Evolutionary conservation across 208 protist genomes (phyloP).

Genomic region (Trypanosoma grayi): DNA sequence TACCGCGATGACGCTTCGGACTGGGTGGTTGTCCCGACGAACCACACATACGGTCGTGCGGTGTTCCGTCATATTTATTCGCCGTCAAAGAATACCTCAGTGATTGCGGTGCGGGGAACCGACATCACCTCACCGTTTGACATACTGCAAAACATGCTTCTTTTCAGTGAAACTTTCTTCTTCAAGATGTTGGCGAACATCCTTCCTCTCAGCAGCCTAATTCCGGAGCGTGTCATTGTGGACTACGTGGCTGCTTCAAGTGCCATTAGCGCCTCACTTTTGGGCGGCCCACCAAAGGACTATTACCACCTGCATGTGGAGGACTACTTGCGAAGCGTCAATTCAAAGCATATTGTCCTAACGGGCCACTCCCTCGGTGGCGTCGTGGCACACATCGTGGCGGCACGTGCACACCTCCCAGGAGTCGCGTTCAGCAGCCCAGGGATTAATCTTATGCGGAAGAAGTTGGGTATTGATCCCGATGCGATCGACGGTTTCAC

Average conservation of each 20-base stretch:
- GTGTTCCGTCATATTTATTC: conserved; percentile 27
- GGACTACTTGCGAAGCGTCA: conserved; percentile 13
- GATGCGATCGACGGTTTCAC: conserved; percentile 22
- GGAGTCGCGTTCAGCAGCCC: conserved; percentile 27
- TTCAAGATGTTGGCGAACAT: conserved; percentile 26
- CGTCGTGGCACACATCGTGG: conserved; percentile 29
- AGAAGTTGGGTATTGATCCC: conserved; percentile 22
- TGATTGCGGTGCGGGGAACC: conserved; percentile 34
- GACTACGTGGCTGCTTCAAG: conserved; percentile 26
- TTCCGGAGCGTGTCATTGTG: conserved; percentile 22
- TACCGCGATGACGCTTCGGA: conserved; percentile 14
- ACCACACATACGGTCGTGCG: conserved; percentile 17
- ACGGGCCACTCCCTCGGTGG: conserved; percentile 31
- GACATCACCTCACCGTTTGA: conserved; percentile 27
- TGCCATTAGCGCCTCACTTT: conserved; percentile 3
- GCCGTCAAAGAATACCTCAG: conserved; percentile 22
- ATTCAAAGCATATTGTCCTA: conserved; percentile 20
- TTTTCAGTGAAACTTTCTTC: conserved; percentile 26
- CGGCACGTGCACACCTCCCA: conserved; percentile 13
- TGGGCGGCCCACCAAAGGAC: background rate
- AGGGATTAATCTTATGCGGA: conserved; percentile 25
- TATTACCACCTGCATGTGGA: conserved; percentile 32
- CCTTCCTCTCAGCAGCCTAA: conserved; percentile 17
- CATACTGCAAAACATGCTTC: conserved; percentile 28
- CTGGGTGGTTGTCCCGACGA: conserved; percentile 19